Evolutionary conservation across 1,284 basidiomycete genomes (phyloP).

Genomic region (Stygiomarasmius scandens): DNA sequence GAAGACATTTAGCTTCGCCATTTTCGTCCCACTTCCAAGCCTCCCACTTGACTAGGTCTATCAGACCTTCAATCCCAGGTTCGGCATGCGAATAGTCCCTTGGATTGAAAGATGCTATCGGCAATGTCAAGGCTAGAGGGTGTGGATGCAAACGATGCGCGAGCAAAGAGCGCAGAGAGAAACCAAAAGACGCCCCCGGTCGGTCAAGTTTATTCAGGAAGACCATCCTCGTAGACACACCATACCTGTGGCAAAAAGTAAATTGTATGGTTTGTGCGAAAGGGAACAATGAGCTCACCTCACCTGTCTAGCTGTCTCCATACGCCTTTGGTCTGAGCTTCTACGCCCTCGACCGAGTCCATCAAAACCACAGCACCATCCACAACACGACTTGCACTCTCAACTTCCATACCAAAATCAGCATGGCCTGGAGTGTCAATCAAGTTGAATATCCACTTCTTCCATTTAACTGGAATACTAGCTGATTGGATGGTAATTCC

Average conservation of each 20-base stretch:
- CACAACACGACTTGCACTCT: slow-evolving; percentile 86
- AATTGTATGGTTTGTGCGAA: neutral
- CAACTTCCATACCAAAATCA: slow-evolving; percentile 94
- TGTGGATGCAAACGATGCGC: slow-evolving; percentile 74
- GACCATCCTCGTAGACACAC: slow-evolving; percentile 74
- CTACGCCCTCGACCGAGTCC: slow-evolving; percentile 90
- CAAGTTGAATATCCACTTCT: slow-evolving; percentile 80
- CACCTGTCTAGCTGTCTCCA: slow-evolving; percentile 86
- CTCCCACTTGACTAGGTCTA: slow-evolving; percentile 82
- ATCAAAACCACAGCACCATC: slow-evolving; percentile 88
- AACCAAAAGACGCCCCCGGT: slow-evolving; percentile 76
- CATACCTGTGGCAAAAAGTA: slow-evolving; percentile 56
- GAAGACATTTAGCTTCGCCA: slow-evolving; percentile 44
- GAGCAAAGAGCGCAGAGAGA: slow-evolving; percentile 72
- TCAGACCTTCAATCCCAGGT: slow-evolving; percentile 75
- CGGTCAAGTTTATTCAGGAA: slow-evolving; percentile 91
- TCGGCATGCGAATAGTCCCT: slow-evolving; percentile 68
- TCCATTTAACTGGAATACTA: slow-evolving; percentile 90
- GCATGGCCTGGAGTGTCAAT: slow-evolving; percentile 93
- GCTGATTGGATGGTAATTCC: slow-evolving; percentile 93
- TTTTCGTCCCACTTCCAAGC: slow-evolving; percentile 70
- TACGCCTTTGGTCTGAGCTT: slow-evolving; percentile 87
- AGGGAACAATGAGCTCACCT: slow-evolving; percentile 23
- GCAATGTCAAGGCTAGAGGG: slow-evolving; percentile 76
- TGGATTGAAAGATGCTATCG: slow-evolving; percentile 71